Conservation (phyloP, 164 flowering plant species). For the Kalanchoe fedtschenkoi region DNA sequence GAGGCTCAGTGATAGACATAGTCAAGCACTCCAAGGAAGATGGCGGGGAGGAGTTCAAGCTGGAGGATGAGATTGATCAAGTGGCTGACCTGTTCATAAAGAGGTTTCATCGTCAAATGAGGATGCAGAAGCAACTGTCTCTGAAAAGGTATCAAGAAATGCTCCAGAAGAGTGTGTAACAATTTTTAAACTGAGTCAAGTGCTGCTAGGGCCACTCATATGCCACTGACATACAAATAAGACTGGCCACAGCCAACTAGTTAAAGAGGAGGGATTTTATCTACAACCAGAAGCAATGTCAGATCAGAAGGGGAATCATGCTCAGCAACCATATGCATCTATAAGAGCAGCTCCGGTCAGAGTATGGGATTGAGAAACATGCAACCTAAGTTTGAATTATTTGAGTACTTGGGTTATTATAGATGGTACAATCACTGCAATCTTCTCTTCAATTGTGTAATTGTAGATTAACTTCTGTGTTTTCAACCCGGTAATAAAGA, state of each 20-base stretch:
- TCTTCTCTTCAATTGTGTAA: too few species aligned
- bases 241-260: background rate
- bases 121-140: constrained; percentile 28
- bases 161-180: constrained; percentile 8
- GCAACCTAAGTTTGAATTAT: too few species aligned
- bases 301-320: too few species aligned
- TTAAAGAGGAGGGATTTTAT: too few species aligned
- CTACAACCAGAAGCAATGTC: too few species aligned
- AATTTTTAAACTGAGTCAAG: background rate
- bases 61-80: constrained; percentile 34
- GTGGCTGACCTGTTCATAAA: constrained; percentile 34
- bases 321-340: too few species aligned
- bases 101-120: constrained; percentile 27
- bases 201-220: background rate
- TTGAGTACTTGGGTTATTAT: too few species aligned
- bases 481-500: too few species aligned
- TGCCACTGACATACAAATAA: background rate
- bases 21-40: constrained; percentile 24
- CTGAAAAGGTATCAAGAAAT: constrained; percentile 16
- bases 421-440: too few species aligned
- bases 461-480: too few species aligned
- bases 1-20: constrained; percentile 28
- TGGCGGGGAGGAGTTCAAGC: constrained; percentile 21
- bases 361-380: too few species aligned
- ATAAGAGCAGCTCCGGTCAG: too few species aligned